phyloP scores from a whole-genome alignment of 2,329 filamentous ascomycete genomes.

The Trichoderma asperellum region DNA sequence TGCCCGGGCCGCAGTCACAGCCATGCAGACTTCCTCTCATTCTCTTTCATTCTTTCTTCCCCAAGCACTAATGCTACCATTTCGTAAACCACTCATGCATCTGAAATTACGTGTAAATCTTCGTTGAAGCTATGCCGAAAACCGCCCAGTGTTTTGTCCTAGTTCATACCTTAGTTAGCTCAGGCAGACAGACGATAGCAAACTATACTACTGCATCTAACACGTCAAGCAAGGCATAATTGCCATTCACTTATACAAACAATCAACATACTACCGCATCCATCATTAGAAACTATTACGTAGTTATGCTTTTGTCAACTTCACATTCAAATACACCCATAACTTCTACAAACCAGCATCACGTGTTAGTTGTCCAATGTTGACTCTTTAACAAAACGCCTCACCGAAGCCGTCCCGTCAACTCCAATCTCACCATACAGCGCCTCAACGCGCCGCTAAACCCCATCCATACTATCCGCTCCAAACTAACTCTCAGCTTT shows the following conservation, averaged over 20 bases:
- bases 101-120: neutral
- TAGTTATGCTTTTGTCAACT: neutral
- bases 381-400: neutral
- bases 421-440: neutral
- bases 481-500: neutral
- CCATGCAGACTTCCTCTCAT: neutral
- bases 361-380: neutral
- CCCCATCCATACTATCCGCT: neutral
- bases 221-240: neutral
- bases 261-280: neutral
- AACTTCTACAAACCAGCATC: neutral
- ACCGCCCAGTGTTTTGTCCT: neutral
- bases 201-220: neutral
- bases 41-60: neutral
- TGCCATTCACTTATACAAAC: neutral
- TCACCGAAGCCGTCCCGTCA: neutral
- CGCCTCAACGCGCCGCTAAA: neutral
- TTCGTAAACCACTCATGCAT: neutral
- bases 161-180: slow-evolving; percentile 4
- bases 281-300: neutral
- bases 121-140: neutral
- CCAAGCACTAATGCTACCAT: neutral
- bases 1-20: neutral
- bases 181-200: neutral
- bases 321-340: neutral